Evolutionary conservation across 2,329 filamentous ascomycete species (phyloP).

Genomic region (Paramyrothecium sp.): DNA sequence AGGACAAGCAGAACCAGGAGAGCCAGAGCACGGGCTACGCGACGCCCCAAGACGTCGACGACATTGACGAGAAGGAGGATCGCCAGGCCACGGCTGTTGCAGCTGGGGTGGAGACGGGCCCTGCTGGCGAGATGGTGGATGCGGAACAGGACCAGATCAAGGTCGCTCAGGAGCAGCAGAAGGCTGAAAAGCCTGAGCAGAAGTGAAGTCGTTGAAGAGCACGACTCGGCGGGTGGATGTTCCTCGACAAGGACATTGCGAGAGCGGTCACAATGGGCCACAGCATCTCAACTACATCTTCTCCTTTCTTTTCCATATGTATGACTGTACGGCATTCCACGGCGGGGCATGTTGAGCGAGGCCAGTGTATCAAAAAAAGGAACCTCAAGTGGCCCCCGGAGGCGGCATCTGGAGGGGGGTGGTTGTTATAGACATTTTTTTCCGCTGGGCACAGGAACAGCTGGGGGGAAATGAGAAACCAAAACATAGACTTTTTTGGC

Average conservation of each 20-base stretch:
- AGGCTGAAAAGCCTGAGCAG: slow-evolving; percentile 27
- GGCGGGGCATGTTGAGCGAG: neutral
- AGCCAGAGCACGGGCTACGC: slow-evolving; percentile 73
- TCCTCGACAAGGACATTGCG: slow-evolving; percentile 15
- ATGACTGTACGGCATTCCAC: neutral
- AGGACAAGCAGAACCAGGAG: slow-evolving; percentile 86
- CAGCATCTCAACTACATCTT: slow-evolving; percentile 9
- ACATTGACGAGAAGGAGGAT: slow-evolving; percentile 94
- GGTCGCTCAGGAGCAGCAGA: slow-evolving; percentile 23
- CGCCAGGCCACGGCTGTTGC: slow-evolving; percentile 52
- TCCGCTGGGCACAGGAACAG: neutral
- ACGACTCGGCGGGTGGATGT: slow-evolving; percentile 15
- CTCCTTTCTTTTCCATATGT: slow-evolving; percentile 7
- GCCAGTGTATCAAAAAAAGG: neutral
- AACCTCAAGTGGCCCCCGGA: no score
- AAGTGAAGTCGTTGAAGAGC: slow-evolving; percentile 20
- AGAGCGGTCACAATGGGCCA: neutral
- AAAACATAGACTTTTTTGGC: neutral
- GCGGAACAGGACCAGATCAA: slow-evolving; percentile 49
- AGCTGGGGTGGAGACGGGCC: slow-evolving; percentile 43
- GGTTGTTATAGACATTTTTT: neutral
- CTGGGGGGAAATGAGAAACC: neutral
- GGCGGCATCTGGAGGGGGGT: no score
- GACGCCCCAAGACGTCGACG: slow-evolving; percentile 79
- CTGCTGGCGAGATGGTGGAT: slow-evolving; percentile 52